A percentile compares a stretch with the other conserved stretches of the same genome.
Evolutionary conservation across 2,329 filamentous ascomycete genomes (phyloP).

Genomic region (Periglandula ipomoeae): DNA sequence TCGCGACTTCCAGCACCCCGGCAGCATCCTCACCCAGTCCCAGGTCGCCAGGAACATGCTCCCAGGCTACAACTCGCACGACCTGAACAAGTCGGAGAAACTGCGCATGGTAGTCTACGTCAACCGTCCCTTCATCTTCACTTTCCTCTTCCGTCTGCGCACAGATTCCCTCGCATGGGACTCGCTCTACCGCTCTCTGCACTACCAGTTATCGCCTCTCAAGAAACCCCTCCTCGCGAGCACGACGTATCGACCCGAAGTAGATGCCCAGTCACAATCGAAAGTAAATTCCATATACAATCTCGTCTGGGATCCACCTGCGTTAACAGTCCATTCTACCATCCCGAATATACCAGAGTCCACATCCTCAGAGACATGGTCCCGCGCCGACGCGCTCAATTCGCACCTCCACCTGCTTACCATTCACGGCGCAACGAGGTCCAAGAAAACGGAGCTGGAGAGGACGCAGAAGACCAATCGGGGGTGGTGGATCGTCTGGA

Average conservation of each 20-base stretch:
- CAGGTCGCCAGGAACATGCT: constrained; percentile 26
- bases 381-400: constrained; percentile 52
- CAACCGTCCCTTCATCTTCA: constrained; percentile 67
- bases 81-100: constrained; percentile 44
- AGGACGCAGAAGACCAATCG: constrained; percentile 56
- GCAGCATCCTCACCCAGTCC: constrained; percentile 21
- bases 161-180: constrained; percentile 50
- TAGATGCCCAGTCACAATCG: constrained; percentile 16
- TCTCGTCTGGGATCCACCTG: constrained; percentile 49
- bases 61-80: constrained; percentile 29
- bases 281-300: constrained; percentile 41
- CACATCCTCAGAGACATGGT: constrained; percentile 34
- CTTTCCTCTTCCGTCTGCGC: constrained; percentile 56
- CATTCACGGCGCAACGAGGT: constrained; percentile 37
- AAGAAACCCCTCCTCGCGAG: constrained; percentile 47
- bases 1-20: constrained; percentile 33
- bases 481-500: constrained; percentile 65
- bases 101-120: constrained; percentile 65
- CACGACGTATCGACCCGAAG: constrained; percentile 47
- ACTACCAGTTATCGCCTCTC: constrained; percentile 51
- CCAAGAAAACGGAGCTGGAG: constrained; percentile 39
- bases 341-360: constrained; percentile 6
- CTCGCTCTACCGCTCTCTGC: constrained; percentile 49
- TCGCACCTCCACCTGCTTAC: constrained; percentile 57
- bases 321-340: constrained; percentile 4